Evolutionary conservation across 164 flowering plant genomes (phyloP), one percentile per base, ranked within the genome.

Genomic region (Liquidambar formosana): DNA sequence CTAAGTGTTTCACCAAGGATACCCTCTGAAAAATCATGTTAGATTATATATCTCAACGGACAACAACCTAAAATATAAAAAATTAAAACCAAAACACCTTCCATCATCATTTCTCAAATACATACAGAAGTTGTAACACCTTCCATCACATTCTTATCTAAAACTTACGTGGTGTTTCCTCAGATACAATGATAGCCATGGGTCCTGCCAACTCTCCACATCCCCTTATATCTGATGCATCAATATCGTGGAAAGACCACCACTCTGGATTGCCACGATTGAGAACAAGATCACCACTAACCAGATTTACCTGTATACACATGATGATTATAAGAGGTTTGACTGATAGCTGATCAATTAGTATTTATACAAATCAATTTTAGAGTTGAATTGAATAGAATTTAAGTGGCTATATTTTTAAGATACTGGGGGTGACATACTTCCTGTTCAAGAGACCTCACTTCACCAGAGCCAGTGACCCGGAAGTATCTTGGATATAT

Each of bases 1-100:
- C 97, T 92, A 8, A 92, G 88, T 21, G 97, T 92, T 65, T 92
- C 97, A 59, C 97, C 97, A 49, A 89, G 89, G 75, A 92, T 84
- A 21, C 95, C 97, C 84, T 89, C 97, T 92, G 87, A 48, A 77
- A 18, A 64, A 61, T 38, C 18, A 23, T 56, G 8, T 16, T 51
- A 49, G 27, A 62, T 16, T 46, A 13, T 5, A 26, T 1, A 18
- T 61, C 13, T 28, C 46, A 56, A 41, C 21, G 10, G 18, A 10
- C 26, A 66, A n/a, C n/a, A n/a, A n/a, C n/a, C n/a, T n/a, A n/a
- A n/a, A n/a, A n/a, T n/a, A 14, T 9, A 61, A n/a, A 25, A 4
- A 15, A 28, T 6, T 22, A 21, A 41, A 27, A 46, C n/a, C 5
- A 41, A 46, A 10, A 28, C 28, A 13, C 15, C 21, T 27, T 28